Conservation (phyloP, 345 rosid species). For the Orychophragmus violaceus region DNA sequence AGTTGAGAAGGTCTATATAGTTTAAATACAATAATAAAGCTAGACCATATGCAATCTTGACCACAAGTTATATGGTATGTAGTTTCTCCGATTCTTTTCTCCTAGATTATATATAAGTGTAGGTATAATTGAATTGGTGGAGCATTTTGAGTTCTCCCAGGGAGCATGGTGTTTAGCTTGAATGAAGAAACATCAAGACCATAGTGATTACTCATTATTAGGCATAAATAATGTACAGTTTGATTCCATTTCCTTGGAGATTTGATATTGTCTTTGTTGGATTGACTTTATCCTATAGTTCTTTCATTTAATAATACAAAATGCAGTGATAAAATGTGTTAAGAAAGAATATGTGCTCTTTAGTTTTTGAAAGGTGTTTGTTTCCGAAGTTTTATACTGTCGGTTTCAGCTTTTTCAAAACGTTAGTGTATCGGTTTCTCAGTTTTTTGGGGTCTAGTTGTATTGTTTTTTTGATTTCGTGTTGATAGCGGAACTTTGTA, state of each 20-base stretch:
- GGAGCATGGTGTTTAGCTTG: conserved; percentile 12
- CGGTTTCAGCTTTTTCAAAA: too few relatives aligned
- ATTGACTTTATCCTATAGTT: background rate
- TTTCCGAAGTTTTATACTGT: too few relatives aligned
- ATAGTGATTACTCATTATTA: background rate
- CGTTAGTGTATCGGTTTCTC: too few relatives aligned
- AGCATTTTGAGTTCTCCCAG: conserved; percentile 26
- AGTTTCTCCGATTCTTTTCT: conserved; percentile 5
- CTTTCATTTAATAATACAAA: background rate
- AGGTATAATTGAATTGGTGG: conserved; percentile 18
- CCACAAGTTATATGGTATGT: conserved; percentile 13
- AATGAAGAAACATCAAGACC: background rate
- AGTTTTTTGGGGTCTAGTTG: too few relatives aligned
- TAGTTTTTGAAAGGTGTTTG: too few relatives aligned
- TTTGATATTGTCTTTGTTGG: background rate
- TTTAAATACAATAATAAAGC: conserved; percentile 14
- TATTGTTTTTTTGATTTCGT: too few relatives aligned
- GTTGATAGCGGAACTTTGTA: too few relatives aligned
- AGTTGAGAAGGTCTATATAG: background rate
- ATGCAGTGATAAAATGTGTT: background rate
- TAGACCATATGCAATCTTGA: conserved; percentile 9
- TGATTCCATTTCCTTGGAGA: background rate
- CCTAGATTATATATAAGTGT: background rate
- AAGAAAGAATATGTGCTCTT: too few relatives aligned
- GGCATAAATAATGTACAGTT: conserved; percentile 21